Evolutionary conservation across 768 basidiomycete species (phyloP).

Genomic region (Crassisporium funariophilum): DNA sequence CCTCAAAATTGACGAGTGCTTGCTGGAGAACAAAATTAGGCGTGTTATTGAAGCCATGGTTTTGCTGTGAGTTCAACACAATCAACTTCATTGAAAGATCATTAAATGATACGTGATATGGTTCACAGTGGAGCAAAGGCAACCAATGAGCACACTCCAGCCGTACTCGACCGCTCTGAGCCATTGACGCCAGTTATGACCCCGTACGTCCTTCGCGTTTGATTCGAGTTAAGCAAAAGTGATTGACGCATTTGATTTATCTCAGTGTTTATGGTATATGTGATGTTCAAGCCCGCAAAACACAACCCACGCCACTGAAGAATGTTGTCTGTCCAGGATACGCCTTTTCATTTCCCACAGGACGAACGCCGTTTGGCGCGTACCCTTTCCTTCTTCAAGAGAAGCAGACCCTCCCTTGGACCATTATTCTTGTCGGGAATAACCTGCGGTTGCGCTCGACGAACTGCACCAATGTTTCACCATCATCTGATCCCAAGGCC

Average conservation of each 20-base stretch:
- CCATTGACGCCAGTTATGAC: too few relatives aligned
- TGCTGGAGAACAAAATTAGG: constrained; percentile 14
- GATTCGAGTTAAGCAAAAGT: too few relatives aligned
- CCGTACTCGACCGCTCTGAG: too few relatives aligned
- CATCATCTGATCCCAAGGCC: neutral
- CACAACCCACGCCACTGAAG: too few relatives aligned
- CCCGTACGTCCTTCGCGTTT: too few relatives aligned
- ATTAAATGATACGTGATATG: too few relatives aligned
- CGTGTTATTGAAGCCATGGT: constrained; percentile 14
- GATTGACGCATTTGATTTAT: too few relatives aligned
- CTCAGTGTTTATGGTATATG: too few relatives aligned
- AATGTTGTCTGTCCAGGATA: constrained; percentile 8
- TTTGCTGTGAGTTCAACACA: constrained; percentile 1
- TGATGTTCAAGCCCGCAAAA: too few relatives aligned
- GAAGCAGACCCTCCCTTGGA: constrained; percentile 3
- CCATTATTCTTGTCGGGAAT: neutral
- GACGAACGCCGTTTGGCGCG: neutral
- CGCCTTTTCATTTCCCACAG: neutral
- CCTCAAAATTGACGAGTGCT: constrained; percentile 3
- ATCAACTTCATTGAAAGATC: neutral
- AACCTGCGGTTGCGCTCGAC: constrained; percentile 1
- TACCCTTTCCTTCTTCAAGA: constrained; percentile 3
- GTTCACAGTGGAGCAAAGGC: too few relatives aligned
- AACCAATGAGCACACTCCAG: too few relatives aligned
- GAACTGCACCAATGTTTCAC: neutral